Evolutionary conservation across 495 filamentous ascomycete genomes (phyloP).

Genomic region (Xylaria bambusicola): DNA sequence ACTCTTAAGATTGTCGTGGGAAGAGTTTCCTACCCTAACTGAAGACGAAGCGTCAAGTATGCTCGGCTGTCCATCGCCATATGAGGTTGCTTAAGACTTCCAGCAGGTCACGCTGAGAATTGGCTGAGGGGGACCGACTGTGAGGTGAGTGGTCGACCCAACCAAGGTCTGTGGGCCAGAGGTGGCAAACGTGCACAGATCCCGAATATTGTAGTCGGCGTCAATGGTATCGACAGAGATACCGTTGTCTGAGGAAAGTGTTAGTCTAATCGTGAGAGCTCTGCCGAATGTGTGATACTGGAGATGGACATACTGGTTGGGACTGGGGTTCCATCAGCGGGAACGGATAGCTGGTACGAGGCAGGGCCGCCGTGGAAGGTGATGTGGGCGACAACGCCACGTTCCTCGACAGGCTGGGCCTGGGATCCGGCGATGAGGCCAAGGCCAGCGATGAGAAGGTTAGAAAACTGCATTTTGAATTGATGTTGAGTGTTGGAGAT

Average conservation of each 20-base stretch:
- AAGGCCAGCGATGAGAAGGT: constrained; percentile 18
- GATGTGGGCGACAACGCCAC: constrained; percentile 21
- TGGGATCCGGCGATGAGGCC: constrained; percentile 24
- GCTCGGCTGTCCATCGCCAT: background rate
- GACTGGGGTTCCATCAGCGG: constrained; percentile 19
- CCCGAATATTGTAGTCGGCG: constrained; percentile 25
- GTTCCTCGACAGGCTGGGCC: constrained; percentile 18
- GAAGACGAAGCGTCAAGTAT: too few relatives aligned
- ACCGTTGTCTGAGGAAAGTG: constrained; percentile 20
- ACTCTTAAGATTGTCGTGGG: too few relatives aligned
- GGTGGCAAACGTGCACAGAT: constrained; percentile 30
- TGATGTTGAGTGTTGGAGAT: background rate
- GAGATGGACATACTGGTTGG: constrained; percentile 19
- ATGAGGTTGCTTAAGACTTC: constrained; percentile 5
- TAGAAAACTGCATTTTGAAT: constrained; percentile 27
- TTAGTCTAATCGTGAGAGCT: background rate
- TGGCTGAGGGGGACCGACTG: constrained; percentile 33
- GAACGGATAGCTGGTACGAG: constrained; percentile 28
- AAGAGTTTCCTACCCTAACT: too few relatives aligned
- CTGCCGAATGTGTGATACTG: background rate
- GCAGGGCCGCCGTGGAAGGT: constrained; percentile 30
- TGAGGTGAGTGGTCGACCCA: constrained; percentile 24
- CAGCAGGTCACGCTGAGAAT: constrained; percentile 32
- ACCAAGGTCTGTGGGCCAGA: constrained; percentile 24
- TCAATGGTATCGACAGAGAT: constrained; percentile 29